These are phyloP conservation scores for Aureobasidium zeae DNA, from an alignment of 2,329 filamentous ascomycete genomes.

Conservation along the genomic window DNA sequence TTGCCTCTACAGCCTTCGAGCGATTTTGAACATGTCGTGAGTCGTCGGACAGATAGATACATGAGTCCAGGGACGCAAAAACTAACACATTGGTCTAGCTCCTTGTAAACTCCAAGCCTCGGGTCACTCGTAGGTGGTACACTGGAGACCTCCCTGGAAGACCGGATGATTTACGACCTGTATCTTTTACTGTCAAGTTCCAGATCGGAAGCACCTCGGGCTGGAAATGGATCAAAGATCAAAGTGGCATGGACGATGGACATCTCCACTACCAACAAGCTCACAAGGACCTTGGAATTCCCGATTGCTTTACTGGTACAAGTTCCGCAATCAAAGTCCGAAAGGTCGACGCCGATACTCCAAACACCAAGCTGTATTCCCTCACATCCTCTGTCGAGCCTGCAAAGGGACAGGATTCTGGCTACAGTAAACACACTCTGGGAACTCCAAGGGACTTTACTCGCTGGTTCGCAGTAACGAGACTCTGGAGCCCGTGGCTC, in stretches of 20 bases:
- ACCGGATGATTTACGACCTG: constrained; percentile 37
- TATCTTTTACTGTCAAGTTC: constrained; percentile 65
- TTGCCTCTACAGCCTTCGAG: constrained; percentile 42
- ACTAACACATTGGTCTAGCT: constrained; percentile 10
- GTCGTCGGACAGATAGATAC: constrained; percentile 12
- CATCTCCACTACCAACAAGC: constrained; percentile 45
- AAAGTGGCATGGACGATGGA: constrained; percentile 55
- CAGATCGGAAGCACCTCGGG: constrained; percentile 41
- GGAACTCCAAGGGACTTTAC: constrained; percentile 55
- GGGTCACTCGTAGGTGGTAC: constrained; percentile 44
- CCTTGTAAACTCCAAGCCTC: constrained; percentile 11
- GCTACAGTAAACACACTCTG: constrained; percentile 47
- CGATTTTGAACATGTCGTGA: constrained; percentile 23
- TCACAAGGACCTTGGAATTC: constrained; percentile 35
- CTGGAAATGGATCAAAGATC: constrained; percentile 65
- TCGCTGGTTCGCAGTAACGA: constrained; percentile 74
- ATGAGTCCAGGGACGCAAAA: too few relatives aligned
- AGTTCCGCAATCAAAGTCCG: constrained; percentile 48
- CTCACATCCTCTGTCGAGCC: constrained; percentile 48
- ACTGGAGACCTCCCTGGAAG: constrained; percentile 37
- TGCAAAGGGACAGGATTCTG: constrained; percentile 50
- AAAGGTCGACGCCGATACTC: constrained; percentile 54
- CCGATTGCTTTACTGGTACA: constrained; percentile 49
- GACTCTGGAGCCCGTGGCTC: constrained; percentile 75
- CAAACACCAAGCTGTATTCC: constrained; percentile 62